These are phyloP conservation scores for Bryoerythrophyllum caledonicum DNA, from an alignment of 225 moss, liverwort and hornwort genomes.

Conservation along the genomic window DNA sequence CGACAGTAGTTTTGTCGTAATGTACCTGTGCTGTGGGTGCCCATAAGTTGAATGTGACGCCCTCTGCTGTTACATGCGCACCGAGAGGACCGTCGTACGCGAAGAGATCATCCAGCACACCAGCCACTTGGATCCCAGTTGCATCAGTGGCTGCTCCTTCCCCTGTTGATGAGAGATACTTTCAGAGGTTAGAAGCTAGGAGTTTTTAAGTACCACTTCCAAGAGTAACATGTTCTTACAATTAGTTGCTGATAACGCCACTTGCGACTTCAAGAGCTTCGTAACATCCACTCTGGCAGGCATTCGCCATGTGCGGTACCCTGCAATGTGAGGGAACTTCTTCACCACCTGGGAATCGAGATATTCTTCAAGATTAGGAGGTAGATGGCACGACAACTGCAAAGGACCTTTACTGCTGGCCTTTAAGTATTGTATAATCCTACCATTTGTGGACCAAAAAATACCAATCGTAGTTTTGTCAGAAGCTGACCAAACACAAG, in stretches of 20 bases:
- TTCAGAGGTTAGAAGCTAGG: too few species aligned
- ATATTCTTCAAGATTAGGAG: too few species aligned
- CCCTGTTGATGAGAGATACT: constrained; percentile 14
- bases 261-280: constrained; percentile 56
- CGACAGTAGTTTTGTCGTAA: too few species aligned
- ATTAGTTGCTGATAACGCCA: constrained; percentile 42
- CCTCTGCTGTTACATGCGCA: constrained; percentile 23
- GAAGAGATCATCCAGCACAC: constrained; percentile 64
- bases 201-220: too few species aligned
- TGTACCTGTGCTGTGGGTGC: constrained; percentile 74
- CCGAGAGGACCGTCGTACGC: constrained; percentile 67
- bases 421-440: too few species aligned
- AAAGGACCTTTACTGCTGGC: too few species aligned
- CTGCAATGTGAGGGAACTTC: constrained; percentile 61
- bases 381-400: too few species aligned
- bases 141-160: constrained; percentile 56
- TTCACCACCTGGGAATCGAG: constrained; percentile 40
- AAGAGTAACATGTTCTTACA: constrained; percentile 11
- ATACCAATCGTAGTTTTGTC: too few species aligned
- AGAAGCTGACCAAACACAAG: neutral
- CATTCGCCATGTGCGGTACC: constrained; percentile 45
- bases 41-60: constrained; percentile 54
- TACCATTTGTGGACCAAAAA: too few species aligned
- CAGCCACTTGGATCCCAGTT: constrained; percentile 68
- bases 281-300: constrained; percentile 36